Base-by-base conservation (phyloP, 164 flowering plant species). In the Brasenia schreberi region DNA sequence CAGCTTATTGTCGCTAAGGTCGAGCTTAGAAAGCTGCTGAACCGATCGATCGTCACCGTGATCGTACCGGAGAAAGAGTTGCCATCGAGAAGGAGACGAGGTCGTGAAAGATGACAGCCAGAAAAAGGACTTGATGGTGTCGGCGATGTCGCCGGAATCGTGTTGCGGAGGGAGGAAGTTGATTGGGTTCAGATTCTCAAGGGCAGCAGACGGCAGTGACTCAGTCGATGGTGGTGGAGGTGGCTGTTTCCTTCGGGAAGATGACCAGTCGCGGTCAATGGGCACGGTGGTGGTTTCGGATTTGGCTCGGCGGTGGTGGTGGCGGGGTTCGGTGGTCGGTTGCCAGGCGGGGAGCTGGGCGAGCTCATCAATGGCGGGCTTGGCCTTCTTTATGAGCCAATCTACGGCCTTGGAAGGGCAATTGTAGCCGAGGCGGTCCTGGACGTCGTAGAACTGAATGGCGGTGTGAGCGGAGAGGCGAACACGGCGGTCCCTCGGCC, bases 21-120 rank as follows among this genome's bases (percentile, higher is more conserved):
- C 97, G 68, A 95, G 69, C 85, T 92, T 92, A 0, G 97, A 88
- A 0, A 95, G 79, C 77, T 92, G 97, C 85, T 92, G 88, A 95
- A 73, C 65, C 58, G 75, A 61, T 97, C 99, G 11, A 95, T 81
- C 70, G 86, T 84, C 7, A 84, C 66, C 0, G 99, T 97, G 69
- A 95, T 84, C 2, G n/a, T 49, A 18, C 99, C 99, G 5, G 85
- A 69, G 70, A 95, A 92, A 67, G 62, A 72, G 73, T 95, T 95
- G 12, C 98, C 98, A 58, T 92, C 97, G 5, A 95, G 85, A 6
- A 88, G 79, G 5, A 95, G 75, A 43, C 14, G 77, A 62, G 42
- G 77, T 65, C 52, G 71, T 79, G 18, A 23, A 61, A 0, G 63
- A 61, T 7, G 33, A 61, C 4, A 27, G 63, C 56, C 86, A 87